Percentiles rank a stretch among this genome's conserved stretches.
Evolutionary conservation across 768 basidiomycete genomes (phyloP).

Genomic region (Leccinum aurantiacum): DNA sequence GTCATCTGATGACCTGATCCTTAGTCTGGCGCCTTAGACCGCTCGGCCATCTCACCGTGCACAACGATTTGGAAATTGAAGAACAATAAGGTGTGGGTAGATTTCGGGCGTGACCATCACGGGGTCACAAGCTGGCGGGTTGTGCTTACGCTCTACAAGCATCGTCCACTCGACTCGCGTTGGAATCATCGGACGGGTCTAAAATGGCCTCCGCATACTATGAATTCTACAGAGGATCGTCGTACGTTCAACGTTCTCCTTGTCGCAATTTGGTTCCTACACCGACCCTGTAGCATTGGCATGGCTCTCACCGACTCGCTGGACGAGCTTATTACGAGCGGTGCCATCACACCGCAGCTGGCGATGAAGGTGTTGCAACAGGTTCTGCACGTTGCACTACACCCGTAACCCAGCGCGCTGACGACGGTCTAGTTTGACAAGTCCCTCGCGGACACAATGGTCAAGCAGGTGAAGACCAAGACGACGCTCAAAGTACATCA

Average conservation of each 20-base stretch:
- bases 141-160: conserved; percentile 3
- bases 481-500: conserved; percentile 81
- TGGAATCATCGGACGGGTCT: conserved; percentile 12
- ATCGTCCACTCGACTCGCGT: conserved; percentile 7
- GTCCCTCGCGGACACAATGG: conserved; percentile 88
- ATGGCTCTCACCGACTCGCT: conserved; percentile 97
- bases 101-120: conserved; percentile 22
- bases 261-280: conserved; percentile 1
- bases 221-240: conserved; percentile 89
- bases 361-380: conserved; percentile 99
- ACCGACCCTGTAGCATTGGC: conserved; percentile 66
- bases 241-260: conserved; percentile 51
- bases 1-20: conserved; percentile 37
- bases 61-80: background rate
- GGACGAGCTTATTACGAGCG: conserved; percentile 96
- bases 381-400: conserved; percentile 47
- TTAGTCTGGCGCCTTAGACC: conserved; percentile 66
- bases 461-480: conserved; percentile 93
- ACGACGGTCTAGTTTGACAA: conserved; percentile 80
- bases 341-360: conserved; percentile 94
- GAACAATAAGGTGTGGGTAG: background rate
- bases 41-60: conserved; percentile 51
- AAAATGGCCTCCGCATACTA: conserved; percentile 83
- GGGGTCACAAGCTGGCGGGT: conserved; percentile 14
- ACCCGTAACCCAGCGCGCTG: conserved; percentile 10